Evolutionary conservation across 768 basidiomycete species (phyloP), one percentile per base, ranked within the genome.

Genomic region (Mrakia hoshinonis): DNA sequence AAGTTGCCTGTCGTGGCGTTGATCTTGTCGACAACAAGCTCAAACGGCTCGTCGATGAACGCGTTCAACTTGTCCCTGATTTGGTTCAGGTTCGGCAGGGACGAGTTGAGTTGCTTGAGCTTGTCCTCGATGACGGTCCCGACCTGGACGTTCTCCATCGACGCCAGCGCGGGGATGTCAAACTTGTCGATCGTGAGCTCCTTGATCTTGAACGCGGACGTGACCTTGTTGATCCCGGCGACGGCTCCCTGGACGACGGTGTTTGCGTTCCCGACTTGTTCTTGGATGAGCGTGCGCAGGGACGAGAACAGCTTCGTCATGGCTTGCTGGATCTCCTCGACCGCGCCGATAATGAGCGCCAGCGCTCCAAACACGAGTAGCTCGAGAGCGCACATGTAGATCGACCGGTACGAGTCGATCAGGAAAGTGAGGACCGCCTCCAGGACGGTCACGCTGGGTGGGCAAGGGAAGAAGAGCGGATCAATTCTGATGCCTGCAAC

Each of bases 321-420:
- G 63, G 88, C 83, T n/a, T 81, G 81, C 71, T 88, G 89, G 74
- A 94, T 84, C 92, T 89, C 89, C 74, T 91, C 82, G 0, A 92
- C 90, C 7, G 91, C 92, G 61, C 82, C 83, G 63, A 96, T 91
- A 58, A 96, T 81, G 68, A 97, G 81, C 31, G 86, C 84, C 65
- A 99, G 82, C 7, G 85, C 88, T 22, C 92, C 92, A 36, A 87
- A 84, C 12, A 99, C 86, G 29, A 90, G 87, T 54, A 98, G 84
- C 79, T 98, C 92, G 74, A 96, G 81, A 75, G 96, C 92, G 79
- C 95, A 99, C 66, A 99, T 84, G 76, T 95, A 87, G 3, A 94
- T 90, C 3, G 92, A 94, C 49, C 93, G 88, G 78, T 96, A 98
- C 58, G 88, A 85, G 80, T 92, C 89, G 74, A 61, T 54, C 31